Base-by-base conservation (phyloP, 2,329 filamentous ascomycete genomes). In the Fusarium vanettenii region DNA sequence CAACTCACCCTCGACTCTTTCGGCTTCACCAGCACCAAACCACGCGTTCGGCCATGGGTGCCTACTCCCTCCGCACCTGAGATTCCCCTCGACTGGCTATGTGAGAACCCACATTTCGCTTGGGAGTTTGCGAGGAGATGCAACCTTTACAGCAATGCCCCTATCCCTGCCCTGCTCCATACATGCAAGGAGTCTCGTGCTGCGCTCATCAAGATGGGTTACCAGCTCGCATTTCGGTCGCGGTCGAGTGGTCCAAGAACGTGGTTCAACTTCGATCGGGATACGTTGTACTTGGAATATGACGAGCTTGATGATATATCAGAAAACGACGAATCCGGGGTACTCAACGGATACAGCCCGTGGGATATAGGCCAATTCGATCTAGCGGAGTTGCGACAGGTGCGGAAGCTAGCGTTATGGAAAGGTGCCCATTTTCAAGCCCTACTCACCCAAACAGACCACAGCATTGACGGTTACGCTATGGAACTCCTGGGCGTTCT, bases 21-120 rank as follows among this genome's bases (percentile, higher is more conserved):
- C 25, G 45, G 55, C 1, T 67, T 69, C 13, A 37, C 39, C 3
- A 11, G 33, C 60, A 3, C 60, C 35, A 67, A n/a, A 5, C 18
- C 22, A 1, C 5, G 3, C 13, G 5, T 37, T 6, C 22, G 13
- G 22, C 33, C 55, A 9, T 50, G 39, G 60, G 39, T 10, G 35
- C n/a, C 41, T 25, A 10, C 60, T 1, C 0, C n/a, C 31, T n/a
- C 29, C 2, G 10, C 60, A 1, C 60, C 60, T 3, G 60, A 62
- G 60, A 48, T 62, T 6, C 16, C 60, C 29, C 29, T 62, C 27
- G n/a, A 25, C 41, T 50, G 41, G 41, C 5, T 62, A 7, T 9
- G n/a, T 13, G 41, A 50, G 14, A 16, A 14, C 1, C 60, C 60
- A 0, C 0, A 5, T 3, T 1, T 10, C 2, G 60, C 29, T 0